phyloP scores from a whole-genome alignment of 495 filamentous ascomycete species.

The Podospora anserina region DNA sequence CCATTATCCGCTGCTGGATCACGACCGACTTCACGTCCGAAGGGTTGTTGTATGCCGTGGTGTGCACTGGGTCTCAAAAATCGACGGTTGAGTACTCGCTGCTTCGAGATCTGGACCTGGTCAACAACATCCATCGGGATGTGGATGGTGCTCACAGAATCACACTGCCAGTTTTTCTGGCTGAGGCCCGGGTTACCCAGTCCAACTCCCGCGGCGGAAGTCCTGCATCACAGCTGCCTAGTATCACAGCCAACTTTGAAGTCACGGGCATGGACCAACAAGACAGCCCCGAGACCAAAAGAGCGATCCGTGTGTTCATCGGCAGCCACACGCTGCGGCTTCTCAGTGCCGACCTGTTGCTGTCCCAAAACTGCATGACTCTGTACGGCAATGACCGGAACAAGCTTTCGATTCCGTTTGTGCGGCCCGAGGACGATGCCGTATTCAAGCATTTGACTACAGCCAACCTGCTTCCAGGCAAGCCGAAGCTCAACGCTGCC shows the following conservation, averaged over 20 bases:
- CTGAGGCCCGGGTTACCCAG: conserved; percentile 80
- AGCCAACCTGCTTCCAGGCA: conserved; percentile 47
- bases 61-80: conserved; percentile 87
- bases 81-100: conserved; percentile 73
- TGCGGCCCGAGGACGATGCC: conserved; percentile 83
- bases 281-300: conserved; percentile 46
- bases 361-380: conserved; percentile 84
- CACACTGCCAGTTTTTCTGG: conserved; percentile 77
- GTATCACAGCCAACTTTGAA: conserved; percentile 71
- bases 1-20: conserved; percentile 95
- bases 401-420: conserved; percentile 88
- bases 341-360: conserved; percentile 85
- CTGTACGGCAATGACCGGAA: conserved; percentile 82
- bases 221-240: conserved; percentile 74
- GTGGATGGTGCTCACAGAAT: conserved; percentile 62
- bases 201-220: conserved; percentile 69
- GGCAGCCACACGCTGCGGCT: conserved; percentile 84
- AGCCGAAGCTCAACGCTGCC: conserved; percentile 48
- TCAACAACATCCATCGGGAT: conserved; percentile 62
- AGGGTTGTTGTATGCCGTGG: conserved; percentile 81
- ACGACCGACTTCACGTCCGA: conserved; percentile 80
- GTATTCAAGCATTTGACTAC: conserved; percentile 74
- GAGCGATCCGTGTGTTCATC: conserved; percentile 71
- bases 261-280: conserved; percentile 55
- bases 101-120: conserved; percentile 66